Percentiles rank a stretch among this genome's conserved stretches.
Evolutionary conservation across 441 rosid genomes (phyloP).

Genomic region (Mallotus repandus): DNA sequence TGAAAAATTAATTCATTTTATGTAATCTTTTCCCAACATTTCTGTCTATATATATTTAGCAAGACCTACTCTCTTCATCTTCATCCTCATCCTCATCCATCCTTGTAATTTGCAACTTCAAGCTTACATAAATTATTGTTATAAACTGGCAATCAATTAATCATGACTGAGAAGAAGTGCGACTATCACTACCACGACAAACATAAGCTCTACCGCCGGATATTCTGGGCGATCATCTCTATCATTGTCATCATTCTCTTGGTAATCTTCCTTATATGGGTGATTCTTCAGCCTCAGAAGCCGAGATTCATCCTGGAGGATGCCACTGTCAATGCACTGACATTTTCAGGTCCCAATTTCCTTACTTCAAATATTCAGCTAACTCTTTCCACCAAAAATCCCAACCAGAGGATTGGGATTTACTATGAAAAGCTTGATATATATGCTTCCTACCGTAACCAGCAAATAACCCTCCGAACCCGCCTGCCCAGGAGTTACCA

Average conservation of each 20-base stretch:
- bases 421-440: slow-evolving; percentile 54
- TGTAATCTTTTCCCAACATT: no score
- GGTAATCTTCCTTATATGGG: slow-evolving; percentile 53
- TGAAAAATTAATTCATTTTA: no score
- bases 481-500: slow-evolving; percentile 56
- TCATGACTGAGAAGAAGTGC: slow-evolving; percentile 40
- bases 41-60: not conserved
- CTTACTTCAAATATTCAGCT: slow-evolving; percentile 51
- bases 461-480: slow-evolving; percentile 56
- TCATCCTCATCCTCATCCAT: no score
- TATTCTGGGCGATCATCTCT: slow-evolving; percentile 21
- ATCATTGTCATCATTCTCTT: slow-evolving; percentile 30
- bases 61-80: not conserved
- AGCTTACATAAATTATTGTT: no score
- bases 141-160: no score
- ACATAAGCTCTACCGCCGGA: slow-evolving; percentile 22
- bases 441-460: slow-evolving; percentile 65
- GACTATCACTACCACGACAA: slow-evolving; percentile 28
- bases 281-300: slow-evolving; percentile 54
- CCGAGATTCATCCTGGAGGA: slow-evolving; percentile 64
- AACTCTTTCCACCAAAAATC: slow-evolving; percentile 59
- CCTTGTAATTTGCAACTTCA: no score
- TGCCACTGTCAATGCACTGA: slow-evolving; percentile 53
- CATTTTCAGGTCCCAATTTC: slow-evolving; percentile 39
- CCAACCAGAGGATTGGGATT: slow-evolving; percentile 61